Evolutionary conservation across 129 eudicot species (phyloP).

Genomic region (Pulicaria dysenterica): DNA sequence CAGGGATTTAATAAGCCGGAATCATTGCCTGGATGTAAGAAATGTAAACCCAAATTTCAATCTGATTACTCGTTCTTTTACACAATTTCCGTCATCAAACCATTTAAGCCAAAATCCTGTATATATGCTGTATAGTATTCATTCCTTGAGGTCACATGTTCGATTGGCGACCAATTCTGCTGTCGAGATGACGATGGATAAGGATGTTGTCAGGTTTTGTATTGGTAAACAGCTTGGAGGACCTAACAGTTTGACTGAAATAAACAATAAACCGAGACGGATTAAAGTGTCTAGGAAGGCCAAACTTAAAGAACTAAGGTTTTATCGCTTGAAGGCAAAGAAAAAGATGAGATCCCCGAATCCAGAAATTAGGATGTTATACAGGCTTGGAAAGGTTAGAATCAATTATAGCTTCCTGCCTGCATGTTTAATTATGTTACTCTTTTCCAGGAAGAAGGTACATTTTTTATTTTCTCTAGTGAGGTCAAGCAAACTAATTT

Average conservation of each 20-base stretch:
- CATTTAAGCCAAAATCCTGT: constrained; percentile 21
- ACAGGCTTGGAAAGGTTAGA: constrained; percentile 88
- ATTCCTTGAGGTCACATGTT: constrained; percentile 41
- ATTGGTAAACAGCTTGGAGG: constrained; percentile 39
- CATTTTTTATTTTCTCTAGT: background rate
- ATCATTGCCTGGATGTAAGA: constrained; percentile 25
- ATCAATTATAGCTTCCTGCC: constrained; percentile 10
- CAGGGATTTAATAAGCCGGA: constrained; percentile 44
- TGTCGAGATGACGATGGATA: constrained; percentile 60
- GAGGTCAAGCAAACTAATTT: constrained; percentile 14
- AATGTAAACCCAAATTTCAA: constrained; percentile 24
- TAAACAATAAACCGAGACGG: constrained; percentile 33
- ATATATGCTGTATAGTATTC: constrained; percentile 20
- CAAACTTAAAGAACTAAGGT: constrained; percentile 80
- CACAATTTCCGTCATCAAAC: constrained; percentile 17
- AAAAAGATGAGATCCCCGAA: constrained; percentile 93
- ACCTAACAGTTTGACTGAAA: constrained; percentile 27
- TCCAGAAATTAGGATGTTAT: constrained; percentile 82
- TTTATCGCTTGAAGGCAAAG: constrained; percentile 87
- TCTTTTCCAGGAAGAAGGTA: background rate
- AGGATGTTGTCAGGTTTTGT: constrained; percentile 64
- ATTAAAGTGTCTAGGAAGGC: constrained; percentile 58
- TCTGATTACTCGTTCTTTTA: constrained; percentile 21
- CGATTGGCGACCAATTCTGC: constrained; percentile 54
- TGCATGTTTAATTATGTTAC: background rate